phyloP scores from a whole-genome alignment of 257 asterid species.

The Petunia axillaris region DNA sequence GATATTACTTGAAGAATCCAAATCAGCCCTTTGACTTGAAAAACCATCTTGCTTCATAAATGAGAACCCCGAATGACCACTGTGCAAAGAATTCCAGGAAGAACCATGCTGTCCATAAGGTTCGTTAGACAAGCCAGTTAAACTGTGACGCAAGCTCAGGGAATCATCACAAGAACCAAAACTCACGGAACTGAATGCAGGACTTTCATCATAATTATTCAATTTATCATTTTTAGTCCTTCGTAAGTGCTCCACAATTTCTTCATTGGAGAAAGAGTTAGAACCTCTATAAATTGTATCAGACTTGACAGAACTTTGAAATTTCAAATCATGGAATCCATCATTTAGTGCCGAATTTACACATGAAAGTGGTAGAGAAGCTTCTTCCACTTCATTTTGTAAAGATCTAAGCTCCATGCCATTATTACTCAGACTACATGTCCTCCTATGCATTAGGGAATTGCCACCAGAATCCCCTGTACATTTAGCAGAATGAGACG shows the following conservation, averaged over 20 bases:
- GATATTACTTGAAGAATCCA: slow-evolving; percentile 30
- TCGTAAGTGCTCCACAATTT: slow-evolving; percentile 89
- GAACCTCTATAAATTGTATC: slow-evolving; percentile 81
- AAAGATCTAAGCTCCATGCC: slow-evolving; percentile 46
- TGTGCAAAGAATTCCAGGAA: slow-evolving; percentile 70
- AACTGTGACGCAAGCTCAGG: slow-evolving; percentile 52
- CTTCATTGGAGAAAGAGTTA: slow-evolving; percentile 90
- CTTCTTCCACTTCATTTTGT: slow-evolving; percentile 61
- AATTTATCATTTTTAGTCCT: slow-evolving; percentile 65
- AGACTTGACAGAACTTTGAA: slow-evolving; percentile 77
- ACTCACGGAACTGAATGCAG: slow-evolving; percentile 66
- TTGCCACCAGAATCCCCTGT: slow-evolving; percentile 54
- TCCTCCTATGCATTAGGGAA: slow-evolving; percentile 43
- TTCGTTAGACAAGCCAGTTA: slow-evolving; percentile 56
- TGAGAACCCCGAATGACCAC: slow-evolving; percentile 65
- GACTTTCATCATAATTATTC: slow-evolving; percentile 57
- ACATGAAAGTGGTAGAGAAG: slow-evolving; percentile 57
- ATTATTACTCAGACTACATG: slow-evolving; percentile 52
- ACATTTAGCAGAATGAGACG: slow-evolving; percentile 47
- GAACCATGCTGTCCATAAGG: slow-evolving; percentile 60
- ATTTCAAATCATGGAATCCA: slow-evolving; percentile 70
- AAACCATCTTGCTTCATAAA: slow-evolving; percentile 56
- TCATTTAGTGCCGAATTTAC: slow-evolving; percentile 63
- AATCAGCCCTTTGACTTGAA: slow-evolving; percentile 54
- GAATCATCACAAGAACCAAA: slow-evolving; percentile 78